Base-by-base conservation (phyloP, 441 rosid genomes). In the Kokia cookei region DNA sequence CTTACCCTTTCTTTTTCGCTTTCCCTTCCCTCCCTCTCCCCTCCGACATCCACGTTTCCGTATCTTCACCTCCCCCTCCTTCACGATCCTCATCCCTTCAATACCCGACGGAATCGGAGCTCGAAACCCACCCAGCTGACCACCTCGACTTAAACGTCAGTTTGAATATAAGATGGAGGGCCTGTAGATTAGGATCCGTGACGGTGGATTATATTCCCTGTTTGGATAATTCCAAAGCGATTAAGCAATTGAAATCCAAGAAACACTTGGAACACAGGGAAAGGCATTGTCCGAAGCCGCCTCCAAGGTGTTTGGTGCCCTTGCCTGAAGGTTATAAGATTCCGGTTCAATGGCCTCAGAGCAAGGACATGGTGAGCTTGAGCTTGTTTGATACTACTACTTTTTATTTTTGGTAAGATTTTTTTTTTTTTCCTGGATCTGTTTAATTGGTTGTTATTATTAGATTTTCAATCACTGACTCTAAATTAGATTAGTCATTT, bases 321-420 rank as follows among this genome's bases (percentile, higher is more conserved):
- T 80, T 93, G 66, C 99, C 97, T 12, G 6, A 4, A 2, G 88
- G 90, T 35, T 94, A 93, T 72, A 88, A 86, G 80, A 53, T 50
- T 24, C 90, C 97, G 63, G 79, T 93, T 82, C 88, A 80, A 47
- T 91, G 98, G 98, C 98, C 97, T 8, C 88, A 84, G 82, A 94
- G 98, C 89, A 88, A 96, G 87, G 99, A 93, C 83, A 91, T 88
- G 79, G 99, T 95, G 90, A 93, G 97, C 82, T 83, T 79, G 79
- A 65, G 40, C 42, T 59, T 59, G 64, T 37, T 63, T 63, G 57
- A 66, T 66, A 13, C 57, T 66, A 15, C 24, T 66, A 66, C 71
- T 81, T 78, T 80, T 76, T 73, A 82, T 83, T 78, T 84, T 90
- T 85, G 91, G 91, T 89, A 86, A 87, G 93, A 81, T 83, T 75